These are phyloP conservation scores for Glycine soja DNA, from an alignment of 306 rosid species.

Conservation along the genomic window DNA sequence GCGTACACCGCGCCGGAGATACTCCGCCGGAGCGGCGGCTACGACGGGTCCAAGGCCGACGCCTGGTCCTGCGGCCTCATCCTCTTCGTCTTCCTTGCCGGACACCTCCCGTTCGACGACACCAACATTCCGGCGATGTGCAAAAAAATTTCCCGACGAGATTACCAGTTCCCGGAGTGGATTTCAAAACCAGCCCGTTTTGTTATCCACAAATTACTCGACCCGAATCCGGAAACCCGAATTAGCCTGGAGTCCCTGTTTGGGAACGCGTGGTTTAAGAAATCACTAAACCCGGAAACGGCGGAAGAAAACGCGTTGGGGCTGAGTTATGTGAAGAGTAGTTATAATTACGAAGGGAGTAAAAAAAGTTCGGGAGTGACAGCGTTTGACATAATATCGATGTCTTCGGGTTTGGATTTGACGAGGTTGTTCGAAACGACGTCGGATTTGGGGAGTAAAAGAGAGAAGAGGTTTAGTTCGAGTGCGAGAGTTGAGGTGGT, in stretches of 20 bases:
- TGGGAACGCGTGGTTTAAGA: conserved; percentile 67
- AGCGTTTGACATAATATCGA: conserved; percentile 83
- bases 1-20: conserved; percentile 88
- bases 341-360: background rate
- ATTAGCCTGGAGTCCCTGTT: conserved; percentile 59
- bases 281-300: conserved; percentile 42
- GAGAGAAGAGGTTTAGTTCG: conserved; percentile 64
- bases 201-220: conserved; percentile 63
- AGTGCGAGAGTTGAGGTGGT: conserved; percentile 49
- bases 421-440: conserved; percentile 73
- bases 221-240: conserved; percentile 74
- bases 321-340: background rate
- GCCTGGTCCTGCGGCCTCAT: conserved; percentile 92
- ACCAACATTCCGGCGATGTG: conserved; percentile 66
- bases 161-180: conserved; percentile 60
- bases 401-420: conserved; percentile 80
- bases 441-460: conserved; percentile 28
- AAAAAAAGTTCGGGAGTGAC: conserved; percentile 44
- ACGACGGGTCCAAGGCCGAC: conserved; percentile 83
- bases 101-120: conserved; percentile 71
- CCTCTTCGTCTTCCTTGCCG: conserved; percentile 71
- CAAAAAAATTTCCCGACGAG: conserved; percentile 60
- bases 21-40: conserved; percentile 59
- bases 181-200: conserved; percentile 60
- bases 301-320: conserved; percentile 42